phyloP scores from a whole-genome alignment of 164 flowering plant species.

The Liriodendron chinense region DNA sequence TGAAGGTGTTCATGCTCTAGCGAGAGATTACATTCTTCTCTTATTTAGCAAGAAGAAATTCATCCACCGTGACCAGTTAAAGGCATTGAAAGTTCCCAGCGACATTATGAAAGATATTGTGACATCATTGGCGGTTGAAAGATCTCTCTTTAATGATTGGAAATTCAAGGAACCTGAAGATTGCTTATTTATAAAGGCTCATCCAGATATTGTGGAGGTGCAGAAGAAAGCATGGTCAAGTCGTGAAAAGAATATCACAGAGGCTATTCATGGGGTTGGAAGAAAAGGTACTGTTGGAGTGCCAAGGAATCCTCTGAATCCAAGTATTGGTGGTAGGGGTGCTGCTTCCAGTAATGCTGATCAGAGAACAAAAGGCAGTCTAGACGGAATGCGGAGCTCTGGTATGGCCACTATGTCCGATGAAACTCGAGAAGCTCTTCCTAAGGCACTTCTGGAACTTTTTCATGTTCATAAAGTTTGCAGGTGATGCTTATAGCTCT shows the following conservation, averaged over 20 bases:
- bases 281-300: constrained; percentile 15
- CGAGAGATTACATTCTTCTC: constrained; percentile 58
- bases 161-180: constrained; percentile 63
- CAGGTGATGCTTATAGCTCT: constrained; percentile 42
- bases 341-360: constrained; percentile 19
- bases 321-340: constrained; percentile 9
- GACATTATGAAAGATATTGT: constrained; percentile 22
- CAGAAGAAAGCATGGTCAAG: constrained; percentile 42
- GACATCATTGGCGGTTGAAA: constrained; percentile 46
- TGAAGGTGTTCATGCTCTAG: constrained; percentile 18
- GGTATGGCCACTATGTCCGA: constrained; percentile 35
- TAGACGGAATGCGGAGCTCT: constrained; percentile 16
- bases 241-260: constrained; percentile 23
- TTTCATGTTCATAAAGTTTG: constrained; percentile 62
- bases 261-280: constrained; percentile 5
- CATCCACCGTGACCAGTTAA: constrained; percentile 29
- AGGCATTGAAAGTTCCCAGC: constrained; percentile 1
- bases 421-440: constrained; percentile 66
- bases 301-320: constrained; percentile 19
- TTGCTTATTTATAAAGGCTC: constrained; percentile 38
- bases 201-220: constrained; percentile 52
- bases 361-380: constrained; percentile 19
- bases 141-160: constrained; percentile 50
- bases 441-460: constrained; percentile 51
- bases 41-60: constrained; percentile 44